Evolutionary conservation across 2,329 filamentous ascomycete species (phyloP).

Genomic region (Sporothrix dimorphospora): DNA sequence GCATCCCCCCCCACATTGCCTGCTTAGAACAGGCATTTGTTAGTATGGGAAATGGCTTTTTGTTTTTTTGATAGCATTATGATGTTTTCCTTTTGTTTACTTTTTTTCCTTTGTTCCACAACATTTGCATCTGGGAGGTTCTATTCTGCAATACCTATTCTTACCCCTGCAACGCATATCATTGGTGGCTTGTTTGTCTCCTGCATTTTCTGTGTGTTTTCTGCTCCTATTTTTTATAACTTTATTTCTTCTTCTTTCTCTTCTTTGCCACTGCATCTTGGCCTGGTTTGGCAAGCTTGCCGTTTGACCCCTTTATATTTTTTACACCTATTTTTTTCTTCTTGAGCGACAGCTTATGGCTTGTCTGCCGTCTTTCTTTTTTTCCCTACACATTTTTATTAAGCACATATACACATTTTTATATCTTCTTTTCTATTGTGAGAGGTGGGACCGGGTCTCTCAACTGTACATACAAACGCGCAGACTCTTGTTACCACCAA

Average conservation of each 20-base stretch:
- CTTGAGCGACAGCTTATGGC: neutral
- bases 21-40: neutral
- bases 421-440: neutral
- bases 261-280: neutral
- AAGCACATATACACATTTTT: constrained; percentile 12
- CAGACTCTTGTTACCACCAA: neutral
- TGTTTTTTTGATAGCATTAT: neutral
- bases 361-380: neutral
- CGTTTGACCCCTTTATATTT: constrained; percentile 23
- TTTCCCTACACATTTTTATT: constrained; percentile 20
- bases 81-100: constrained; percentile 17
- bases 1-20: constrained; percentile 6
- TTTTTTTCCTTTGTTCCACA: constrained; percentile 25
- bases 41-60: neutral
- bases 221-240: constrained; percentile 8
- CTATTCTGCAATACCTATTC: neutral
- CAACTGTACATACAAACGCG: constrained; percentile 13
- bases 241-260: constrained; percentile 24
- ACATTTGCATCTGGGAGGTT: constrained; percentile 25
- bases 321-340: constrained; percentile 13
- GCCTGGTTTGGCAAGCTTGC: neutral
- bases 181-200: constrained; percentile 20
- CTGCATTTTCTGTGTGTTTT: constrained; percentile 32
- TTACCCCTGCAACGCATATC: constrained; percentile 22
- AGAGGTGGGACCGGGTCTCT: neutral